Base-by-base conservation (phyloP, 495 filamentous ascomycete species). In the Massariosphaeria phaeospora region DNA sequence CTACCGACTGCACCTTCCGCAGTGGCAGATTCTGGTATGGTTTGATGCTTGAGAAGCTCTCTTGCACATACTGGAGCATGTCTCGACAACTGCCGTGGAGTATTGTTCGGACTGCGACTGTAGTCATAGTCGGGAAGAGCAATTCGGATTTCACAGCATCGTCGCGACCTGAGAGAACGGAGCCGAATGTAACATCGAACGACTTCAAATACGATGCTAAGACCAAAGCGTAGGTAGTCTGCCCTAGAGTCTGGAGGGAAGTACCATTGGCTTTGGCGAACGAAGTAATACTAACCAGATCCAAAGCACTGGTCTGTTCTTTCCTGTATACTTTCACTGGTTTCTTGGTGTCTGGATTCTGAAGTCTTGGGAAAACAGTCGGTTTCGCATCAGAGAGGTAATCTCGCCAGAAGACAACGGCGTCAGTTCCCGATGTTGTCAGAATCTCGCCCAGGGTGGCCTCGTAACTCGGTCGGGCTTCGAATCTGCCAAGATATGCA, bases 71-170 rank as follows among this genome's bases (percentile, higher is more conserved):
- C 21, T 66, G 66, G 27, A 88, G 68, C 77, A 87, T 84, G 17
- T 81, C 76, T 7, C 50, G 54, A 3, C 76, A 66, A 0, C 69
- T 75, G 17, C 86, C 86, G 56, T 88, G 83, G 10, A 88, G 62
- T 3, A 87, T 69, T 11, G 75, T 71, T 11, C 86, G 72, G 1
- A 88, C 69, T 0, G 80, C 75, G 0, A 89, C 78, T 0, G 86
- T 89, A 58, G 87, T 89, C 84, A 89, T 89, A 3, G 83, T 81
- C 7, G 86, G 86, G 59, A 89, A 89, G 60, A 86, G 70, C n/a
- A 86, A 64, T 15, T 75, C 66, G 24, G 79, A 72, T 5, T 80
- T 73, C 15, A 73, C 69, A 20, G 82, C 79, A 3, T 72, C 74
- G 49, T 84, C 80, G 24, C 86, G 73, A 13, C 86, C 85, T 2